phyloP scores from a whole-genome alignment of 2,329 filamentous ascomycete genomes.

The Ceratocystis harringtonii region DNA sequence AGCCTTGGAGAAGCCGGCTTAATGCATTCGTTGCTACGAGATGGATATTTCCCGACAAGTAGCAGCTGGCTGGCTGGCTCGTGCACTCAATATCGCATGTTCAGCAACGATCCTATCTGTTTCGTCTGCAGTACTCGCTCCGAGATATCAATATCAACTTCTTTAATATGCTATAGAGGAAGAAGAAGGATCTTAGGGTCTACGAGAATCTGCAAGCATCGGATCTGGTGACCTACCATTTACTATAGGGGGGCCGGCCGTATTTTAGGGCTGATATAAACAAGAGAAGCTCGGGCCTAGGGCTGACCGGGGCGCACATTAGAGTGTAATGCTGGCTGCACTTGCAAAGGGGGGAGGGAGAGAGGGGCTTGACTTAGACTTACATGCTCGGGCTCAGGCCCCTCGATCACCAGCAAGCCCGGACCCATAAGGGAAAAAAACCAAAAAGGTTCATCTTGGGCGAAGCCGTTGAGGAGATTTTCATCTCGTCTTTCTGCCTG shows the following conservation, averaged over 20 bases:
- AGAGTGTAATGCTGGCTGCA: neutral
- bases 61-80: too few relatives aligned
- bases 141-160: too few relatives aligned
- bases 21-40: too few relatives aligned
- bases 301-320: neutral
- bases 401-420: neutral
- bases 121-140: too few relatives aligned
- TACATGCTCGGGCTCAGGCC: neutral
- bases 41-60: too few relatives aligned
- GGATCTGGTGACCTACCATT: neutral
- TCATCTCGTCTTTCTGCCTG: slow-evolving; percentile 1
- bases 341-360: neutral
- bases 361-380: neutral
- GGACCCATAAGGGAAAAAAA: neutral
- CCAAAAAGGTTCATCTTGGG: neutral
- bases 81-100: too few relatives aligned
- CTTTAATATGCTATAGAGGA: too few relatives aligned
- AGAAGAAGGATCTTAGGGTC: neutral
- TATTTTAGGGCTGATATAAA: neutral
- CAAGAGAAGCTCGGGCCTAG: neutral
- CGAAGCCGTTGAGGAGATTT: neutral
- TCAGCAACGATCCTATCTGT: too few relatives aligned
- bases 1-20: too few relatives aligned
- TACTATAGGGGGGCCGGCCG: neutral
- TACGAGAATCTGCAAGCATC: neutral